phyloP scores from a whole-genome alignment of 1,284 basidiomycete species.

The Ceratobasidium sp. region DNA sequence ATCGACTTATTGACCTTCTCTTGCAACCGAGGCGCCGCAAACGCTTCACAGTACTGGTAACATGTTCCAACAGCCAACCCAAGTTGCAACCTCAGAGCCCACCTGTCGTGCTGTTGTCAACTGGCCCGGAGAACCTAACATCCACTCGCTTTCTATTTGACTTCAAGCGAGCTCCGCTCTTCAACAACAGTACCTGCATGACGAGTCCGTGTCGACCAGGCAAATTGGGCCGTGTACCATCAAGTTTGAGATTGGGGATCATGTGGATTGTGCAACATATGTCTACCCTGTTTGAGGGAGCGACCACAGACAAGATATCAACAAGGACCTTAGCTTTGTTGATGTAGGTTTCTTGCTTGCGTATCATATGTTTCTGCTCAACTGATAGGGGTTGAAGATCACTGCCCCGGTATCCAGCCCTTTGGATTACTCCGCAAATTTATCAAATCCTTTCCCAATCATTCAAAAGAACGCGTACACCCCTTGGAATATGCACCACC shows the following conservation, averaged over 20 bases:
- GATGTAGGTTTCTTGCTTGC: conserved; percentile 11
- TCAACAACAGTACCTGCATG: not conserved
- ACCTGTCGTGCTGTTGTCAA: not conserved
- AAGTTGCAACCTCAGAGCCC: no score
- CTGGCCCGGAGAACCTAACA: not conserved
- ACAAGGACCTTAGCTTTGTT: conserved; percentile 3
- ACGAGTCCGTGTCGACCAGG: not conserved
- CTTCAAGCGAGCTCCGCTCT: not conserved
- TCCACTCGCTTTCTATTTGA: not conserved
- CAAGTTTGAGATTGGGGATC: not conserved
- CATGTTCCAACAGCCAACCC: no score
- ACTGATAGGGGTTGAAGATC: not conserved
- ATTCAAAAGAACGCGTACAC: not conserved
- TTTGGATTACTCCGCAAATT: not conserved
- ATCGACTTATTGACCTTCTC: not conserved
- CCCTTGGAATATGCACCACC: conserved; percentile 12
- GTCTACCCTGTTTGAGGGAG: conserved; percentile 10
- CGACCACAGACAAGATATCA: not conserved
- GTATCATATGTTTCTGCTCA: not conserved
- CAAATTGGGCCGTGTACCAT: conserved; percentile 28
- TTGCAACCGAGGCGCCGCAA: not conserved
- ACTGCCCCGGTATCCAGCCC: not conserved
- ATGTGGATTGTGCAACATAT: conserved; percentile 1
- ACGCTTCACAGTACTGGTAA: no score
- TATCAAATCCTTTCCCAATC: not conserved